Evolutionary conservation across 2,329 filamentous ascomycete species (phyloP), one percentile per base, ranked within the genome.

Genomic region (Hypoxylon sp.): DNA sequence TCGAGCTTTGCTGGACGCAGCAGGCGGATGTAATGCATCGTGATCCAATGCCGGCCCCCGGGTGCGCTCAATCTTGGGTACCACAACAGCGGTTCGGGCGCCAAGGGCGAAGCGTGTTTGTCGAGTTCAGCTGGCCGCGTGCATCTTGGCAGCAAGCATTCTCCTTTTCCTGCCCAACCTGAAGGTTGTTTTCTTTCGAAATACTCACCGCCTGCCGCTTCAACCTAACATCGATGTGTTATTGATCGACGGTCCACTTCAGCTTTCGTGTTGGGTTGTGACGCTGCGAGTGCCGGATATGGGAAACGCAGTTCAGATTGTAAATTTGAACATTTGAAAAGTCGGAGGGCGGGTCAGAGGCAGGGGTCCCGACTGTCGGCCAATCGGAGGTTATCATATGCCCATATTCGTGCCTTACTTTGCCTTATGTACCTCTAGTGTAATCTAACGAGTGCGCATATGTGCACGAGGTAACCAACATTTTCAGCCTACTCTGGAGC

Each of bases 11-110:
- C 83, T 2, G 82, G 78, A 12, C 85, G 79, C 30, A 87, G 76
- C 4, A 87, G 80, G 38, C 85, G 82, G 61, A 87, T 81, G 77
- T 88, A 88, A 69, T 88, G 85, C 85, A 88, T 88, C 16, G 32
- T 45, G 44, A 58, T 52, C 33, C 53, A 50, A 63, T 22, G 38
- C 38, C 18, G 30, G 36, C 48, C 28, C 36, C 26, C 28, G 24
- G 50, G 32, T 53, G 26, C 46, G 36, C n/a, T 18, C 38, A 44
- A 22, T 48, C 48, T 62, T 51, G 40, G 46, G 20, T 53, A 60
- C 30, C 24, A 20, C 16, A 38, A 48, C 22, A 26, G 44, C 14
- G 44, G 44, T 46, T 46, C 44, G 12, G 44, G 44, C 44, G 44
- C 44, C 22, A 46, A 46, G 22, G 46, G 16, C 20, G 42, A 33